Percentiles rank a stretch among this genome's conserved stretches.
phyloP scores from a whole-genome alignment of 2,329 filamentous ascomycete species.

The Chaetomiaceae sp. region DNA sequence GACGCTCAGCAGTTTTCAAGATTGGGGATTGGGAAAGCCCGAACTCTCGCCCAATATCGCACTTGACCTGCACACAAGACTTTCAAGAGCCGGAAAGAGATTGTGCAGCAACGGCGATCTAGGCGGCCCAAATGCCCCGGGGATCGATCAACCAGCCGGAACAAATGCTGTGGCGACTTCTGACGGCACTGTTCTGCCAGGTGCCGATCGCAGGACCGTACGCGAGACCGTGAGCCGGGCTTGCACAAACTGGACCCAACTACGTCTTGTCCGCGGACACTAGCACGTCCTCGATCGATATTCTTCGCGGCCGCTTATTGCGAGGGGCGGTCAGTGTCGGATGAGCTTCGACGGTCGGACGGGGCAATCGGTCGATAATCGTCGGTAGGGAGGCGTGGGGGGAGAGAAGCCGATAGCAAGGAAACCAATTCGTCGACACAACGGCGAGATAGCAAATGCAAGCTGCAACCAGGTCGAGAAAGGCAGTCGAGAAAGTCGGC shows the following conservation, averaged over 20 bases:
- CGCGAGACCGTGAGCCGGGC: no score
- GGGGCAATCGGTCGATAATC: neutral
- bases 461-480: neutral
- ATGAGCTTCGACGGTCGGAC: neutral
- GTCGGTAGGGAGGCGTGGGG: neutral
- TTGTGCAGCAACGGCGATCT: neutral
- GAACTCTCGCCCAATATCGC: no score
- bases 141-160: neutral
- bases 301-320: neutral
- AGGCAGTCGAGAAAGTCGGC: no score
- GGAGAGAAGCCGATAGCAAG: neutral
- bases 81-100: neutral
- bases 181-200: neutral
- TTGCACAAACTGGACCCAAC: neutral
- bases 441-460: neutral
- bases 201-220: neutral
- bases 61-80: neutral
- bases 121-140: neutral
- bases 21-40: neutral
- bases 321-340: neutral
- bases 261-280: neutral
- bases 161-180: neutral
- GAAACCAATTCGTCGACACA: neutral
- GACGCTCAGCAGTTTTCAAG: neutral
- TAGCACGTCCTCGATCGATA: neutral